Base-by-base conservation (phyloP, 768 basidiomycete species). In the Podaxis sp. region DNA sequence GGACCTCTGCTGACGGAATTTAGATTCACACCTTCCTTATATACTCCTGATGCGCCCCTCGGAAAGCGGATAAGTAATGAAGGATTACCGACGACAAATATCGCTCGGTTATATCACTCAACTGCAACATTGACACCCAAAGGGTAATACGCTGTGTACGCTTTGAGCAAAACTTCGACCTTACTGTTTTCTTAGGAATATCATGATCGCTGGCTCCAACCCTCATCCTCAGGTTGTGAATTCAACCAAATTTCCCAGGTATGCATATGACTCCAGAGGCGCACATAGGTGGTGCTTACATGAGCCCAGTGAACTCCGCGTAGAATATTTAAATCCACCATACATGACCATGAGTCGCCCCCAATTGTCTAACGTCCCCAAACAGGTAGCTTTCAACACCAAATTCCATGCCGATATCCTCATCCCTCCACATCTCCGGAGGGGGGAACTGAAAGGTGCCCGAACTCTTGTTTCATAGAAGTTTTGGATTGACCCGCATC, bases 51-150 rank as follows among this genome's bases (percentile, higher is more conserved):
- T 58, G 75, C 76, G 2, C 70, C 76, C 2, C 68, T 74, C 0
- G 87, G 86, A 17, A 66, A 71, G 53, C 75, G 79, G 46, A 80
- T 78, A 73, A 82, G 78, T 73, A 80, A 80, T 65, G 73, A 76
- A n/a, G 82, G 81, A 33, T 66, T 82, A 59, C 77, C 79, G 24
- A 73, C 75, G 13, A 74, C 76, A 0, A 63, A 72, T 44, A 78
- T 87, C 64, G 79, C 85, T 56, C 75, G 87, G 15, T 56, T 88
- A 74, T 89, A 89, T 74, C 87, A 89, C 72, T 87, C 86, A 2
- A 78, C 77, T 6, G 84, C 82, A 13, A 84, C 82, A 36, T 75
- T 87, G 65, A 80, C 86, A 13, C 81, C 83, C n/a, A 82, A 82
- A 63, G 84, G 84, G 66, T 81, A 76, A 33, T 33, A 33, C 10